phyloP scores from a whole-genome alignment of 495 filamentous ascomycete species.

The Tricharina praecox region DNA sequence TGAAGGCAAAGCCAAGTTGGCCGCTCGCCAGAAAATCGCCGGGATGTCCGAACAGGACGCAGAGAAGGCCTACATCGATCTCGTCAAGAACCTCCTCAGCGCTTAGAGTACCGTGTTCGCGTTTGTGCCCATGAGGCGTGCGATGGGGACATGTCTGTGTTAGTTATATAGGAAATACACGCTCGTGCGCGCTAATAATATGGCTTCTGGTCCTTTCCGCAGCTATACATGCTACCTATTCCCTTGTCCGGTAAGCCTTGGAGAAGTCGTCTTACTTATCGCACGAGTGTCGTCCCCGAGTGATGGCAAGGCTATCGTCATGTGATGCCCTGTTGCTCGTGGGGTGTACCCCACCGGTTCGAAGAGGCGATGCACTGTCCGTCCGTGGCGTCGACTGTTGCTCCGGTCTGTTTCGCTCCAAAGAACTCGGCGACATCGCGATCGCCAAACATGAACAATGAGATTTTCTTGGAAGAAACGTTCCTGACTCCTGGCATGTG shows the following conservation, averaged over 20 bases:
- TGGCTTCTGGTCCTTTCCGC: not conserved
- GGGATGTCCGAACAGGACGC: constrained; percentile 1
- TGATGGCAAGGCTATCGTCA: too few relatives aligned
- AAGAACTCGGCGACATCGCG: too few relatives aligned
- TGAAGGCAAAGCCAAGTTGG: not conserved
- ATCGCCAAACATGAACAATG: too few relatives aligned
- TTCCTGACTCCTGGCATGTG: too few relatives aligned
- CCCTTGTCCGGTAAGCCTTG: not conserved
- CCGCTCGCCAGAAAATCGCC: not conserved
- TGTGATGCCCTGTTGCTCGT: too few relatives aligned
- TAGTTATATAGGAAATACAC: not conserved
- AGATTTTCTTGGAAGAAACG: too few relatives aligned
- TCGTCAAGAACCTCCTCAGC: not conserved
- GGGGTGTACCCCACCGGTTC: too few relatives aligned
- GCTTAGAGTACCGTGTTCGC: too few relatives aligned
- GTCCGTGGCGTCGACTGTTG: too few relatives aligned
- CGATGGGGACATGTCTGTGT: not conserved
- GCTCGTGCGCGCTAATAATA: not conserved
- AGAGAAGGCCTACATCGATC: not conserved
- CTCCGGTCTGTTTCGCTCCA: too few relatives aligned
- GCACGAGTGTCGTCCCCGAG: too few relatives aligned
- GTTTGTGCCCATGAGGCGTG: not conserved
- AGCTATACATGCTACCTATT: not conserved
- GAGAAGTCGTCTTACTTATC: not conserved
- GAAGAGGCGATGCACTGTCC: too few relatives aligned